phyloP scores from a whole-genome alignment of 139 green algal species.

The Chara braunii region DNA sequence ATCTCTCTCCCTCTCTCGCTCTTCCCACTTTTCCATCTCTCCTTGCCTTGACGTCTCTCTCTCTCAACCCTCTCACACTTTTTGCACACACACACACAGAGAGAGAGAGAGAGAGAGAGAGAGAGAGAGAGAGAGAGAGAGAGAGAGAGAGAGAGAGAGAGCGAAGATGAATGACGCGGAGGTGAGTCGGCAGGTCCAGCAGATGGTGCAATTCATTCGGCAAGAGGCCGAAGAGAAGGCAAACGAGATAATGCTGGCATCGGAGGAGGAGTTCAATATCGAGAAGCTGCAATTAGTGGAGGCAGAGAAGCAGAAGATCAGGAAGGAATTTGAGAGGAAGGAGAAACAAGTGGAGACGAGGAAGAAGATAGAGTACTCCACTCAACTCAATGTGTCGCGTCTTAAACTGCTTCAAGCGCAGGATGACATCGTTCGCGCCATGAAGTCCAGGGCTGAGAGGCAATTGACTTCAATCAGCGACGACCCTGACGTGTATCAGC shows the following conservation, averaged over 20 bases:
- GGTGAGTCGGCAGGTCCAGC: conserved; percentile 46
- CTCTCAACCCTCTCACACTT: no score
- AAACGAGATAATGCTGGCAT: conserved; percentile 86
- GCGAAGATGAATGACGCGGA: conserved; percentile 41
- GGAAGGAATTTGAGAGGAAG: conserved; percentile 90
- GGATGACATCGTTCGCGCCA: conserved; percentile 68
- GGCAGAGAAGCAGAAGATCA: conserved; percentile 87
- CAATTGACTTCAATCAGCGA: conserved; percentile 56
- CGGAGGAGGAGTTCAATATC: conserved; percentile 98
- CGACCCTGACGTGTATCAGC: conserved; percentile 64
- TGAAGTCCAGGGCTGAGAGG: conserved; percentile 54
- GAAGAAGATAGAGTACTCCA: conserved; percentile 99
- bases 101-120: no score
- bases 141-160: neutral
- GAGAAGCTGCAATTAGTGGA: conserved; percentile 95
- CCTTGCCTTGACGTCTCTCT: no score
- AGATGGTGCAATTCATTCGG: conserved; percentile 96
- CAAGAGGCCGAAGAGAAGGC: conserved; percentile 98
- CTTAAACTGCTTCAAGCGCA: conserved; percentile 84
- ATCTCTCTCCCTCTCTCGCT: no score
- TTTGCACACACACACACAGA: no score
- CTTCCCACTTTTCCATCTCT: no score
- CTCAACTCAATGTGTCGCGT: conserved; percentile 87
- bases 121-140: conserved; percentile 47
- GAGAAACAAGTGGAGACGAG: conserved; percentile 85